Conservation (phyloP, 2,329 filamentous ascomycete genomes). For the Ophiocordyceps camponoti-leonardi region DNA sequence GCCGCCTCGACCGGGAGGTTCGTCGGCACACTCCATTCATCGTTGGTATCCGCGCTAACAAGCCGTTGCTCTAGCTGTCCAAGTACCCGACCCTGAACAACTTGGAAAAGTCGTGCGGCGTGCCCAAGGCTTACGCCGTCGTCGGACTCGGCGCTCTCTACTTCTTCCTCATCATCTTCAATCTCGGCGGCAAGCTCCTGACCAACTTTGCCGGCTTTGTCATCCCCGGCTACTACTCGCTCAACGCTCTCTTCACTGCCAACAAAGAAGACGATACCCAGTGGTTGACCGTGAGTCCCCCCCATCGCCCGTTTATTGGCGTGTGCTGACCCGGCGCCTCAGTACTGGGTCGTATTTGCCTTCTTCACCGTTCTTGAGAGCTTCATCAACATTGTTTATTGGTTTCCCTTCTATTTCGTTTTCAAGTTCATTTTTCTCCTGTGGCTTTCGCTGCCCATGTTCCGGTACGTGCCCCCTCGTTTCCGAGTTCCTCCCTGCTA, state of each 20-base stretch:
- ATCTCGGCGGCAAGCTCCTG: constrained; percentile 74
- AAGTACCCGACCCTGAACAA: constrained; percentile 75
- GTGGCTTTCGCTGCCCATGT: constrained; percentile 93
- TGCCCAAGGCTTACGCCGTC: constrained; percentile 73
- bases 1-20: constrained; percentile 72
- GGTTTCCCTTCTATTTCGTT: constrained; percentile 98
- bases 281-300: constrained; percentile 47
- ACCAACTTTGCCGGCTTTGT: constrained; percentile 76
- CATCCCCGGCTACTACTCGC: constrained; percentile 71
- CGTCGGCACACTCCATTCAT: constrained; percentile 11
- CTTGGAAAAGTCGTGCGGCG: constrained; percentile 66
- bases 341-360: constrained; percentile 82
- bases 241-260: constrained; percentile 57
- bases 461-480: constrained; percentile 47
- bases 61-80: constrained; percentile 41
- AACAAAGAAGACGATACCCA: constrained; percentile 67
- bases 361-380: constrained; percentile 74
- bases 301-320: neutral
- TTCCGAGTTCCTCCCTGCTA: neutral
- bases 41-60: constrained; percentile 4
- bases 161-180: constrained; percentile 86
- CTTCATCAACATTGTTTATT: constrained; percentile 71
- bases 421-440: constrained; percentile 98
- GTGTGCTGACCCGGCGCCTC: constrained; percentile 5
- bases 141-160: constrained; percentile 63